A percentile compares a stretch with the other conserved stretches of the same genome.
phyloP scores from a whole-genome alignment of 2,329 filamentous ascomycete species.

The Nigrospora sphaerica region DNA sequence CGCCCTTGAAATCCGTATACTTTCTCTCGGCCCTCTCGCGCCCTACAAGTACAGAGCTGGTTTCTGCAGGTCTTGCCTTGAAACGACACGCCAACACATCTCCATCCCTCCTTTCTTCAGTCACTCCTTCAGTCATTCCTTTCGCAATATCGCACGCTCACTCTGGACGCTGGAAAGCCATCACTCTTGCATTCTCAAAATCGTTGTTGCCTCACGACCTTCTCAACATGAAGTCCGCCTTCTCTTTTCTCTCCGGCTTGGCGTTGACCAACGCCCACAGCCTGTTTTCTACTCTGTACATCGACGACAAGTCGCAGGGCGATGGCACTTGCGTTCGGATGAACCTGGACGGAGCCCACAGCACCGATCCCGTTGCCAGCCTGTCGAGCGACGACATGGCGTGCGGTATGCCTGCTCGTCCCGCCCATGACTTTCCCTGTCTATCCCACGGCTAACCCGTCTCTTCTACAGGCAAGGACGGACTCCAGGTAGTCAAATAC shows the following conservation, averaged over 20 bases:
- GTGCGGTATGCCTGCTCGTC: slow-evolving; percentile 47
- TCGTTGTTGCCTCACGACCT: neutral
- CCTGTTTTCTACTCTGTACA: slow-evolving; percentile 54
- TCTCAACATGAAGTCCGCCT: slow-evolving; percentile 28
- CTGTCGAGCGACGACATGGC: slow-evolving; percentile 58
- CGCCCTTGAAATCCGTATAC: too few species aligned
- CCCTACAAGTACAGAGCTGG: too few species aligned
- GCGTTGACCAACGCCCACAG: slow-evolving; percentile 47
- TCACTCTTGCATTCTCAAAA: too few species aligned
- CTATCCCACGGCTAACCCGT: slow-evolving; percentile 10
- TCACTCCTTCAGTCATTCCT: too few species aligned
- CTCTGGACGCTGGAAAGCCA: too few species aligned
- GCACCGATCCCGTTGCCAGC: slow-evolving; percentile 51
- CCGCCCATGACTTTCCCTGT: slow-evolving; percentile 12
- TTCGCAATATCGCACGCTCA: too few species aligned
- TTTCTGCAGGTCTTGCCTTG: too few species aligned
- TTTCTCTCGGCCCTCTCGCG: too few species aligned
- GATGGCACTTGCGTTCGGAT: slow-evolving; percentile 67
- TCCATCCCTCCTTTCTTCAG: too few species aligned
- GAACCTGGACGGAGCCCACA: slow-evolving; percentile 42
- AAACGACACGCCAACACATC: too few species aligned
- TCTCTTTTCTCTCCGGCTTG: slow-evolving; percentile 24
- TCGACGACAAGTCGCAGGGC: slow-evolving; percentile 58
- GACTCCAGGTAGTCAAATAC: slow-evolving; percentile 31
- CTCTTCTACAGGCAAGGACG: slow-evolving; percentile 12